Percentiles rank a stretch among this genome's conserved stretches.
Conservation (phyloP, 1,284 basidiomycete species). For the Malassezia sympodialis region DNA sequence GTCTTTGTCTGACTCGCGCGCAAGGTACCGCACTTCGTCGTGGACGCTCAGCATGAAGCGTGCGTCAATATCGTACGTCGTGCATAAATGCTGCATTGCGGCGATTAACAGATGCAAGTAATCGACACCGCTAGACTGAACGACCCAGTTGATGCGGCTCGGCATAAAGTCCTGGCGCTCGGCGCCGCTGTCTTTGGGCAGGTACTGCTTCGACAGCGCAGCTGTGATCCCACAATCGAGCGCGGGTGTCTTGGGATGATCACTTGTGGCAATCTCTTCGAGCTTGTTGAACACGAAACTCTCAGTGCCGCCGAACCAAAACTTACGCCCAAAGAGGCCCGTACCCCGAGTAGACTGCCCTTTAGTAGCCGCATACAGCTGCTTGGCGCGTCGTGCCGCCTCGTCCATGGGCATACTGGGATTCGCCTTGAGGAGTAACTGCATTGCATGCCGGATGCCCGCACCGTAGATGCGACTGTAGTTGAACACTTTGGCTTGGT, state of each 20-base stretch:
- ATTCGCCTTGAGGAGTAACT: slow-evolving; percentile 78
- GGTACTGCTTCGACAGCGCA: slow-evolving; percentile 76
- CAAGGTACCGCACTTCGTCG: slow-evolving; percentile 90
- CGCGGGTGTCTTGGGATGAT: slow-evolving; percentile 79
- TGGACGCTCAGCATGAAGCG: slow-evolving; percentile 94
- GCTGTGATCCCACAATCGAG: slow-evolving; percentile 87
- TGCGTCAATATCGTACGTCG: slow-evolving; percentile 72
- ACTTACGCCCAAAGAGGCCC: slow-evolving; percentile 54
- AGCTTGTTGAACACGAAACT: slow-evolving; percentile 98
- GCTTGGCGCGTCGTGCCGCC: slow-evolving; percentile 71
- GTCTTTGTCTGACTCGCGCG: slow-evolving; percentile 75
- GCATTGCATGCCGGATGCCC: slow-evolving; percentile 83
- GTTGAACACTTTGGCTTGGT: slow-evolving; percentile 98
- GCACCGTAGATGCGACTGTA: slow-evolving; percentile 98
- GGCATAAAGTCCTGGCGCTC: slow-evolving; percentile 78
- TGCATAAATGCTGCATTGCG: slow-evolving; percentile 79
- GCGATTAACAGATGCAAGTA: slow-evolving; percentile 94
- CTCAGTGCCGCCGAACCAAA: slow-evolving; percentile 96
- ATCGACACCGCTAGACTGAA: slow-evolving; percentile 95
- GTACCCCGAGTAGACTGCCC: slow-evolving; percentile 53
- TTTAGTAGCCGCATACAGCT: slow-evolving; percentile 85
- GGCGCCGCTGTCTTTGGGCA: slow-evolving; percentile 53
- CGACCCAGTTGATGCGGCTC: slow-evolving; percentile 97
- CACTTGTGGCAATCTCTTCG: slow-evolving; percentile 82
- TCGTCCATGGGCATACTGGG: slow-evolving; percentile 66